Conservation (phyloP, 176 grass and related monocot genomes). For the Bromus sterilis region DNA sequence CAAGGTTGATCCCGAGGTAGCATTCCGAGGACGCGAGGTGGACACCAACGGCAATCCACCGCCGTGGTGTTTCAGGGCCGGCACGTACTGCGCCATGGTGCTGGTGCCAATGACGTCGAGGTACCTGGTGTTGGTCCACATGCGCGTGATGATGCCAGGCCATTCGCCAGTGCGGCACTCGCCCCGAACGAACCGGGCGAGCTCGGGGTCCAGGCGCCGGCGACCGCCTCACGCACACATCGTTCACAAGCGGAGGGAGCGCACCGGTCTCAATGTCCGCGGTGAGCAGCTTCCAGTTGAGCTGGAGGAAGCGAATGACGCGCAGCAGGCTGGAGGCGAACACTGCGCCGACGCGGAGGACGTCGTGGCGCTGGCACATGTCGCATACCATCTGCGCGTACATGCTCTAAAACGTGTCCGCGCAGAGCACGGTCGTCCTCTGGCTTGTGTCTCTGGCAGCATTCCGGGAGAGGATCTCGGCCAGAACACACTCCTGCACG, state of each 20-base stretch:
- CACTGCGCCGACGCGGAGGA: constrained; percentile 72
- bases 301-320: constrained; percentile 78
- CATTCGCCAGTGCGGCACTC: background rate
- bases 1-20: too few species aligned
- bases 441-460: constrained; percentile 47
- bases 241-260: too few species aligned
- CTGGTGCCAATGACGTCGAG: background rate
- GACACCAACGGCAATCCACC: too few species aligned
- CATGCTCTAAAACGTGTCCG: constrained; percentile 92
- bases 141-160: background rate
- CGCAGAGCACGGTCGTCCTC: constrained; percentile 60
- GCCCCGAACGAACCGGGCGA: too few species aligned
- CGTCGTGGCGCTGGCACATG: constrained; percentile 65
- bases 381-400: constrained; percentile 90
- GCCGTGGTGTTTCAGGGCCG: too few species aligned
- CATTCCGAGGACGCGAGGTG: too few species aligned
- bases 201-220: too few species aligned
- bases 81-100: too few species aligned
- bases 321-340: constrained; percentile 81
- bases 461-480: too few species aligned
- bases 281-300: constrained; percentile 73
- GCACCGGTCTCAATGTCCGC: too few species aligned
- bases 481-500: too few species aligned
- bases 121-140: background rate
- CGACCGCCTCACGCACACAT: too few species aligned